Base-by-base conservation (phyloP, 495 filamentous ascomycete species). In the Neurospora sp. region DNA sequence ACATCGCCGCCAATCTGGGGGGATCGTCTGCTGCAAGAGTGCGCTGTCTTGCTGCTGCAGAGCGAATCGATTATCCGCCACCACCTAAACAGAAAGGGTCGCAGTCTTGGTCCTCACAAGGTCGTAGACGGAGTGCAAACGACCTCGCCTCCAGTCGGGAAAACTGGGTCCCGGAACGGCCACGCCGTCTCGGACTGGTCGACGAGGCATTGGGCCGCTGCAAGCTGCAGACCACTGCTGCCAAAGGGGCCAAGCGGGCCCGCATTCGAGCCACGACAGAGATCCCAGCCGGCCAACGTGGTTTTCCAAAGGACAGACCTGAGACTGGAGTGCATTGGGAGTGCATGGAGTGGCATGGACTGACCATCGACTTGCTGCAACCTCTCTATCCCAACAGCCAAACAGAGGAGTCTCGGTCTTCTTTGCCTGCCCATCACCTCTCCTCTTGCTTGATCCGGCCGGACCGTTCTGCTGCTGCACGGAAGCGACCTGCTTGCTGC, bases 231-330 rank as follows among this genome's bases (percentile, higher is more conserved):
- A 80, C 82, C 80, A 81, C 78, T 82, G 80, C 82, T 81, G 83
- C 82, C 82, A 83, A 75, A 82, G 83, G 54, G 54, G 54, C 54
- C 54, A 66, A 66, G 54, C 54, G 54, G 54, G 82, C 81, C 83
- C 79, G 86, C 84, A 89, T 86, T 88, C 85, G 87, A 89, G 87
- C 87, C 87, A 89, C 87, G 87, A 89, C 87, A 89, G 76, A 76
- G 76, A 75, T 70, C 77, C 79, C 77, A 78, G 74, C 76, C 79
- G 44, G 41, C 16, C 41, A 42, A 42, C 41, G 41, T 42, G 41
- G 41, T 42, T 46, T 49, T 7, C 20, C 49, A 2, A 1, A 3
- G 2, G 23, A 31, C 54, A 66, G 54, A 66, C 54, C 54, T 66
- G 54, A 66, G 54, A 66, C 54, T 66, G 49, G 49, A 60, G 49